phyloP scores from a whole-genome alignment of 345 rosid genomes.

The Heritiera littoralis region DNA sequence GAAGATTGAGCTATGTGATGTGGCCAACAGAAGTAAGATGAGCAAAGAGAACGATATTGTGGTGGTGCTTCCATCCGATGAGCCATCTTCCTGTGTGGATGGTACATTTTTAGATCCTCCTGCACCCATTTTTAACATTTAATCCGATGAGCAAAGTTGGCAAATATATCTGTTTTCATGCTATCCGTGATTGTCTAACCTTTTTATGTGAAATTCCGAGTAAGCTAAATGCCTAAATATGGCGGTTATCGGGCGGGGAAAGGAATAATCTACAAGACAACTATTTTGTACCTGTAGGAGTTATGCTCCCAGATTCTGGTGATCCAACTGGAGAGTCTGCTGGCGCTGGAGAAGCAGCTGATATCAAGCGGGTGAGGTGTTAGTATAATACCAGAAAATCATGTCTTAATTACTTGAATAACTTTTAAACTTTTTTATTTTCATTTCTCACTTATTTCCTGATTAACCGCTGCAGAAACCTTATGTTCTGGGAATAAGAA shows the following conservation, averaged over 20 bases:
- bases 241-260: background rate
- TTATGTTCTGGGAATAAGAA: too few species aligned
- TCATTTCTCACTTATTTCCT: background rate
- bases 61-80: slow-evolving; percentile 63
- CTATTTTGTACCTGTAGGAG: slow-evolving; percentile 59
- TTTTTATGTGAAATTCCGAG: background rate
- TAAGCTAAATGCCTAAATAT: background rate
- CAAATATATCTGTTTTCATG: background rate
- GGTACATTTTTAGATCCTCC: slow-evolving; percentile 75
- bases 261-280: background rate
- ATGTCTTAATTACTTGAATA: background rate
- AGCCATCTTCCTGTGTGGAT: slow-evolving; percentile 47
- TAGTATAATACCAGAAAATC: background rate
- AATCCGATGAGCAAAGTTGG: background rate
- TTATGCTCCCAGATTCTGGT: slow-evolving; percentile 41
- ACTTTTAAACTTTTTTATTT: background rate
- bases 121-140: slow-evolving; percentile 29
- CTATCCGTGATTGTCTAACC: background rate
- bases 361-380: background rate
- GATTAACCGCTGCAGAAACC: too few species aligned
- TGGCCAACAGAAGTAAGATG: slow-evolving; percentile 48
- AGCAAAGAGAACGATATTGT: slow-evolving; percentile 55
- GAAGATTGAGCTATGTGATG: slow-evolving; percentile 52
- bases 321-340: slow-evolving; percentile 63
- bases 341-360: slow-evolving; percentile 43